These are phyloP conservation scores for Pedinophyceae sp. DNA, from an alignment of 139 green algal genomes.

Conservation along the genomic window DNA sequence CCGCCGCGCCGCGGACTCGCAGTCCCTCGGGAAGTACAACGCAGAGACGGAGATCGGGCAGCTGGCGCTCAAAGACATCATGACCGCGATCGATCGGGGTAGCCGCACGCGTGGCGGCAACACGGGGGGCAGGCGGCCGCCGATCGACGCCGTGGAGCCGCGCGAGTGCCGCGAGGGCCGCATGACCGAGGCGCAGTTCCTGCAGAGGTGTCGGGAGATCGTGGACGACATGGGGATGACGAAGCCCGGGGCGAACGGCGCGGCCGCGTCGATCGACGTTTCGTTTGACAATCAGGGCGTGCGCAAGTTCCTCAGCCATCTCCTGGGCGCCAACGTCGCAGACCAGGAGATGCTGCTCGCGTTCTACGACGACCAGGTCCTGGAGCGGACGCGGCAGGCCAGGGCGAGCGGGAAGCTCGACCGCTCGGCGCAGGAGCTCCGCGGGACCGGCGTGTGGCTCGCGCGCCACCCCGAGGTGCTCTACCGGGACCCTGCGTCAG, in stretches of 20 bases:
- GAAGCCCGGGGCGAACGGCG: no score
- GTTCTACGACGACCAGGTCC: conserved; percentile 31
- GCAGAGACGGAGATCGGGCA: conserved; percentile 18
- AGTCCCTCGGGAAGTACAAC: conserved; percentile 23
- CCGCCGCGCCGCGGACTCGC: conserved; percentile 43
- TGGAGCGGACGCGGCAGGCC: conserved; percentile 18
- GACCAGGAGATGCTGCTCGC: conserved; percentile 31
- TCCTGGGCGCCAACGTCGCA: conserved; percentile 33
- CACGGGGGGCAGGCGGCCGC: no score
- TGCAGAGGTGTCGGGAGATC: no score
- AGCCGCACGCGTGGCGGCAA: no score
- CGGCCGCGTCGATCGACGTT: neutral
- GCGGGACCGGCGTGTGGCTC: conserved; percentile 15
- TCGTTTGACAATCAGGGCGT: conserved; percentile 10
- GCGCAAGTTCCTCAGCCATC: conserved; percentile 24
- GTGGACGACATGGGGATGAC: no score
- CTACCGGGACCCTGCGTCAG: neutral
- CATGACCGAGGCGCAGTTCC: neutral
- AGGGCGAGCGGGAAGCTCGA: conserved; percentile 30
- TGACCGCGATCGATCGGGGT: no score
- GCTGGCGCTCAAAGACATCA: no score
- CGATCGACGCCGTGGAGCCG: neutral
- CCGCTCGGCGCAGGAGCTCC: conserved; percentile 35
- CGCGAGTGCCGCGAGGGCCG: conserved; percentile 1
- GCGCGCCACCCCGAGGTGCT: conserved; percentile 3